Evolutionary conservation across 139 green algal species (phyloP), one percentile per base, ranked within the genome.

Genomic region (Chlorella sp.): DNA sequence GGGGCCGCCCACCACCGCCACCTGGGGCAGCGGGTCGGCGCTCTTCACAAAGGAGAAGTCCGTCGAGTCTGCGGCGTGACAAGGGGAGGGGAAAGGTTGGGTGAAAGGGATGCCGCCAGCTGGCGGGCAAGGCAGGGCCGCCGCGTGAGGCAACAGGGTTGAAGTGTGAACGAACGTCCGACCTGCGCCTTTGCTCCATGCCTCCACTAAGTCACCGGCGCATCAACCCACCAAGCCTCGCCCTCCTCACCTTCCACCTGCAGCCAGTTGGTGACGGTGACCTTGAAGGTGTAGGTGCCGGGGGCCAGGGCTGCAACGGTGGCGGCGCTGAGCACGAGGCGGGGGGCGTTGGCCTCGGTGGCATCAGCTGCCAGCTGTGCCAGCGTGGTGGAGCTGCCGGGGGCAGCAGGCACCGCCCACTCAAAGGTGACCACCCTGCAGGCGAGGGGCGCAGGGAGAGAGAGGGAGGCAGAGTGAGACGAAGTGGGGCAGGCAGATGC

Each of bases 261-360:
- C 48, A 86, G 81, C 81, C 81, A 86, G 30, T 42, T 53, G 39
- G 19, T 32, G n/a, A 42, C 81, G 53, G 81, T 86, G 53, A 86
- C 48, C 26, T 21, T 24, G 39, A 86, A 34, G 57, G 48, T 75
- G 81, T 86, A 86, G 15, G 15, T 32, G 48, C 81, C 81, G 30
- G 81, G 24, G 16, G 28, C 11, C 48, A 86, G 30, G 30, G 34
- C n/a, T 2, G 81, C 81, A 53, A 75, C 81, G 1, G 32, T 42
- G 12, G 30, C 28, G 5, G 39, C 53, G 30, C 32, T 53, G 36
- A 86, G 53, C 53, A 86, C 81, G 3, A 87, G 83, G 36, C 37
- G 61, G n/a, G 64, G 19, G 37, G 15, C 64, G 37, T 9, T 30
- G 64, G 64, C 36, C 32, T 34, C 26, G 15, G 9, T 61, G 0